These are phyloP conservation scores for Mucor sp. DNA, from an alignment of 371 early-diverging fungal species.

Conservation along the genomic window DNA sequence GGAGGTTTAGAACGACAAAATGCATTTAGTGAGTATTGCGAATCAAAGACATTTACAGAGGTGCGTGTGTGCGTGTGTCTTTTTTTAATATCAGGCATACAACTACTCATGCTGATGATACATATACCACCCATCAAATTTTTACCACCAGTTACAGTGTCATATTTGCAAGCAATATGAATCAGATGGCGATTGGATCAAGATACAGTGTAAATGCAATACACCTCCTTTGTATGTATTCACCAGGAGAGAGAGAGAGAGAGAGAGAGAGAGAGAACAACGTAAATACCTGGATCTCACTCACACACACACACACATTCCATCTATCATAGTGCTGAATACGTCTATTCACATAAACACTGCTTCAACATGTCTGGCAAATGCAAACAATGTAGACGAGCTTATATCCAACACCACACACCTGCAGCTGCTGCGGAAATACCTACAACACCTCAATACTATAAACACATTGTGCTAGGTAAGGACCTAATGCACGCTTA, in stretches of 20 bases:
- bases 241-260: too few relatives aligned
- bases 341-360: not conserved
- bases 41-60: constrained; percentile 1
- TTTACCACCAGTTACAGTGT: constrained; percentile 2
- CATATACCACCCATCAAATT: too few relatives aligned
- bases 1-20: constrained; percentile 13
- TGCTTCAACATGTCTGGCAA: not conserved
- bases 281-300: too few relatives aligned
- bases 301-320: not conserved
- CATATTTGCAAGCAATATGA: constrained; percentile 2
- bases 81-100: not conserved
- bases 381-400: not conserved
- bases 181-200: constrained; percentile 1
- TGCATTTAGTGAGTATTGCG: constrained; percentile 4
- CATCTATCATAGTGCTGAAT: not conserved
- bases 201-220: not conserved
- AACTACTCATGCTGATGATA: too few relatives aligned
- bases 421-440: not conserved
- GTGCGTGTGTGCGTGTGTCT: not conserved
- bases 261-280: too few relatives aligned
- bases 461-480: not conserved
- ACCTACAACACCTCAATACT: too few relatives aligned
- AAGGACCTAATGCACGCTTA: too few relatives aligned
- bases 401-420: not conserved
- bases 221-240: not conserved